Evolutionary conservation across 768 basidiomycete genomes (phyloP).

Genomic region (Hemileccinum rubropunctum): DNA sequence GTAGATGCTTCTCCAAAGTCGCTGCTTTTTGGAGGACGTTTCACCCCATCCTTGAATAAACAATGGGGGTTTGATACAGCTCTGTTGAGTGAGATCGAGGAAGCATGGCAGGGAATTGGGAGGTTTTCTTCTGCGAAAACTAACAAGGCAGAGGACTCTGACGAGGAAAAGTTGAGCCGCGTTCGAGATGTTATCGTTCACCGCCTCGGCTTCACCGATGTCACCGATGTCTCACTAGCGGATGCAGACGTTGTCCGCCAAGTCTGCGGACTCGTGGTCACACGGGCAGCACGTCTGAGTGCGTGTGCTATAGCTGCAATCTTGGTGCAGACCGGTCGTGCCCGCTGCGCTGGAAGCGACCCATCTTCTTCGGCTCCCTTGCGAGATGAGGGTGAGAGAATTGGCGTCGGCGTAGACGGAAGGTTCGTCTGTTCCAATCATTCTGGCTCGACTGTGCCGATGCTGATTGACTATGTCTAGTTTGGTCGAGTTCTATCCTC

Average conservation of each 20-base stretch:
- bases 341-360: slow-evolving; percentile 45
- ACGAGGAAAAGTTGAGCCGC: slow-evolving; percentile 42
- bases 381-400: slow-evolving; percentile 42
- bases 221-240: slow-evolving; percentile 49
- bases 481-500: slow-evolving; percentile 89
- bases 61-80: slow-evolving; percentile 97
- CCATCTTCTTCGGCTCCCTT: slow-evolving; percentile 7
- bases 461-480: slow-evolving; percentile 37
- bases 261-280: slow-evolving; percentile 73
- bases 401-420: slow-evolving; percentile 91
- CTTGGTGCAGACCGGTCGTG: slow-evolving; percentile 75
- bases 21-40: slow-evolving; percentile 78
- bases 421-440: slow-evolving; percentile 46
- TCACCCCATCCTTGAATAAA: slow-evolving; percentile 68
- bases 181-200: slow-evolving; percentile 62
- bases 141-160: not conserved
- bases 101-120: slow-evolving; percentile 59
- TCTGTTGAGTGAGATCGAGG: slow-evolving; percentile 82
- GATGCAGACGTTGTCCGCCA: slow-evolving; percentile 81
- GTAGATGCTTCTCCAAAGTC: slow-evolving; percentile 71
- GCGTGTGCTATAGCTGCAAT: slow-evolving; percentile 87
- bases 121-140: slow-evolving; percentile 26
- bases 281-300: slow-evolving; percentile 79
- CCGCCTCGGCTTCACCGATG: slow-evolving; percentile 53
- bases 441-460: not conserved